Conservation (phyloP, 208 protist genomes). For the Vickermania ingenoplastis region DNA sequence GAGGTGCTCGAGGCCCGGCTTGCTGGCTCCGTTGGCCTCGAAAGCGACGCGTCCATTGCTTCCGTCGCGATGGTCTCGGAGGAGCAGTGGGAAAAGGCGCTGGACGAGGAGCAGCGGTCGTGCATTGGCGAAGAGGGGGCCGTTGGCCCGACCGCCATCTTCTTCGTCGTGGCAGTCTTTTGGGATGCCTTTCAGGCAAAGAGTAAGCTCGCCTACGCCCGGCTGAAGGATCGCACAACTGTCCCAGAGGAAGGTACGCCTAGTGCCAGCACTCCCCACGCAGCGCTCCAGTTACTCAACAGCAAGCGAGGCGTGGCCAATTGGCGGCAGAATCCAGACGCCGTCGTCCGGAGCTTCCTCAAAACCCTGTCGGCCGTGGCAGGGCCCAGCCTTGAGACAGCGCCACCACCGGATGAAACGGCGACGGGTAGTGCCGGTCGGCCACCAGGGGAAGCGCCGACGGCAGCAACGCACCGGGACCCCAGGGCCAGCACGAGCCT, state of each 20-base stretch:
- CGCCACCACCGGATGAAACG: not conserved
- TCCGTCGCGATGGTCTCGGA: not conserved
- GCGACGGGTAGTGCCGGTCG: not conserved
- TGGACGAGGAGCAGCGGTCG: not conserved
- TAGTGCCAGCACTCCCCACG: not conserved
- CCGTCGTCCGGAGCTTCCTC: not conserved
- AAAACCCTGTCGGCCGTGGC: not conserved
- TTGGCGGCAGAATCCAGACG: not conserved
- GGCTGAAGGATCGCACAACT: conserved; percentile 42
- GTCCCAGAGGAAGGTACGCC: conserved; percentile 4
- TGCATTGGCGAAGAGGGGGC: not conserved
- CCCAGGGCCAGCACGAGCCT: not conserved
- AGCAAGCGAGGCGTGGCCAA: not conserved
- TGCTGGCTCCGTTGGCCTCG: not conserved
- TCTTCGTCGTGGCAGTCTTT: conserved; percentile 50
- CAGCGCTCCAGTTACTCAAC: not conserved
- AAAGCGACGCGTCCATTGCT: not conserved
- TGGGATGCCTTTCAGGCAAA: conserved; percentile 60
- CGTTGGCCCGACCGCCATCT: conserved; percentile 8
- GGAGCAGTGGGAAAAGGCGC: not conserved
- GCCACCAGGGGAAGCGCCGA: too few relatives aligned
- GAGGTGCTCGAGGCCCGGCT: not conserved
- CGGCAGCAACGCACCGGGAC: not conserved
- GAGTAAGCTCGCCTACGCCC: conserved; percentile 44
- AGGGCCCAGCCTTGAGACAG: not conserved